These are phyloP conservation scores for Hemisphaericaspora subhashii DNA, from an alignment of 1,139 yeast species.

Conservation along the genomic window DNA sequence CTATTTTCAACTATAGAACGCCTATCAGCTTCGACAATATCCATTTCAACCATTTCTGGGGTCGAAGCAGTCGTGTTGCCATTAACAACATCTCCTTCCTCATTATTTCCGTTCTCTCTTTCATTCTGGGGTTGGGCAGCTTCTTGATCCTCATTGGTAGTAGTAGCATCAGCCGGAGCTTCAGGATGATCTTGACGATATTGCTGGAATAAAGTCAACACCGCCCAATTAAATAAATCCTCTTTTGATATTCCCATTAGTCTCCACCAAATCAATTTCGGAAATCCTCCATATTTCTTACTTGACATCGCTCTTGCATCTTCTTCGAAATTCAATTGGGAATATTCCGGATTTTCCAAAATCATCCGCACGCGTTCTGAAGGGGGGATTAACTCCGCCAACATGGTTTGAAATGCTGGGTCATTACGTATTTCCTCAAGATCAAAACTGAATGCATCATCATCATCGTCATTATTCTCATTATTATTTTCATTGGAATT, in stretches of 20 bases:
- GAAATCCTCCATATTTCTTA: conserved; percentile 33
- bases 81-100: not conserved
- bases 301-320: conserved; percentile 41
- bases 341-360: conserved; percentile 27
- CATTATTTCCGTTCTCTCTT: not conserved
- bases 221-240: conserved; percentile 55
- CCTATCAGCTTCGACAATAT: conserved; percentile 9
- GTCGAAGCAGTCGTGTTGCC: not conserved
- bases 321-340: conserved; percentile 39
- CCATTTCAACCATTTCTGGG: conserved; percentile 5
- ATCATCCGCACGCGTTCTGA: conserved; percentile 40
- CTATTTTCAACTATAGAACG: conserved; percentile 30
- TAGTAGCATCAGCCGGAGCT: not conserved
- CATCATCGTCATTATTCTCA: conserved; percentile 8
- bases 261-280: conserved; percentile 49
- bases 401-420: conserved; percentile 38
- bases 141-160: not conserved
- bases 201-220: conserved; percentile 37
- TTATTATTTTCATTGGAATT: conserved; percentile 5
- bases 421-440: conserved; percentile 43
- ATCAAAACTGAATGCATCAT: conserved; percentile 32
- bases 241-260: conserved; percentile 51
- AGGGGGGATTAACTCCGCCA: conserved; percentile 43
- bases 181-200: conserved; percentile 14
- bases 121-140: not conserved